Conservation (phyloP, 768 basidiomycete species). For the Butyriboletus loyo region DNA sequence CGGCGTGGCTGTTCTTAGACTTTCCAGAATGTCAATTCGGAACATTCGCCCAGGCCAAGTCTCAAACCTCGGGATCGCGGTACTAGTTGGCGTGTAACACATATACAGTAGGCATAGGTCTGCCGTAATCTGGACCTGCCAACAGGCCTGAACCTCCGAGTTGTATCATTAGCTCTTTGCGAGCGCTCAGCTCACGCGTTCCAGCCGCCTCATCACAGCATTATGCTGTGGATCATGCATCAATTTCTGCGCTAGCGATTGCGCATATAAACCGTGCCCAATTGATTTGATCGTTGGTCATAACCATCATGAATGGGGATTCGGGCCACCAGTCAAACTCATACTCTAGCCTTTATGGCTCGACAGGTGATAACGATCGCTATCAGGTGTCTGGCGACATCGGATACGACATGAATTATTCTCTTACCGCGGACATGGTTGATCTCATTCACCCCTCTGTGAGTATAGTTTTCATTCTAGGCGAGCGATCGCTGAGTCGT, state of each 20-base stretch:
- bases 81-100: conserved; percentile 18
- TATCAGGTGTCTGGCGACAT: neutral
- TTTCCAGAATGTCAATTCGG: conserved; percentile 16
- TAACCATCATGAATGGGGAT: conserved; percentile 15
- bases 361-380: neutral
- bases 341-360: neutral
- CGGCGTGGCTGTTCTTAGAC: conserved; percentile 10
- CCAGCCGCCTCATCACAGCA: conserved; percentile 18
- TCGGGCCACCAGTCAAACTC: conserved; percentile 1
- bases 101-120: neutral
- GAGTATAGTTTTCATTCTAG: conserved; percentile 4
- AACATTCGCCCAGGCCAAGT: conserved; percentile 1
- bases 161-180: neutral
- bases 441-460: conserved; percentile 2
- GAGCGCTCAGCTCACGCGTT: neutral
- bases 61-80: conserved; percentile 17
- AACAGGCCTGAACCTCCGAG: neutral
- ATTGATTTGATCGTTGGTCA: neutral
- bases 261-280: conserved; percentile 12
- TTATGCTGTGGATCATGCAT: conserved; percentile 18
- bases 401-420: neutral
- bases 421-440: neutral
- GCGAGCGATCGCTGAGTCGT: neutral
- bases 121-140: conserved; percentile 3
- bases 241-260: neutral